phyloP scores from a whole-genome alignment of 129 eudicot species.

The Ambrosia trifida region DNA sequence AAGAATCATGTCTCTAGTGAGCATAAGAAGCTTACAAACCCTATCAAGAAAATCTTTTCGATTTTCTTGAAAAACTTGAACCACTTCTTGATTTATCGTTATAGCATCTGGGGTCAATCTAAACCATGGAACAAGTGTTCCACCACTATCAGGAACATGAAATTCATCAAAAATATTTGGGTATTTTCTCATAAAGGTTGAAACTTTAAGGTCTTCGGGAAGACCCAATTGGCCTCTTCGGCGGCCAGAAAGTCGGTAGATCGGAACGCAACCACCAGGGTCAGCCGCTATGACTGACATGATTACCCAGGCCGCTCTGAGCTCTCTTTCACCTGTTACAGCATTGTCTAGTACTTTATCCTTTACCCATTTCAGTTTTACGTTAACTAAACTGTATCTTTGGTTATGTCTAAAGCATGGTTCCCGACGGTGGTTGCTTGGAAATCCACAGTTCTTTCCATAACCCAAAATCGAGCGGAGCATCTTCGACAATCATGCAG shows the following conservation, averaged over 20 bases:
- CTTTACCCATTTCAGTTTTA: constrained; percentile 75
- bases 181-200: constrained; percentile 72
- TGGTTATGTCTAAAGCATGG: constrained; percentile 44
- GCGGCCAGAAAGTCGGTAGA: constrained; percentile 50
- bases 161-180: constrained; percentile 74
- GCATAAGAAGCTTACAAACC: constrained; percentile 84
- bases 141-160: constrained; percentile 57
- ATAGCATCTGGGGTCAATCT: constrained; percentile 49
- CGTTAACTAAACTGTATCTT: constrained; percentile 61
- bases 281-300: constrained; percentile 57
- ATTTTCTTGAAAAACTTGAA: constrained; percentile 35
- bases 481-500: constrained; percentile 24
- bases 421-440: constrained; percentile 1
- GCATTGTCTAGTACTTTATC: constrained; percentile 61
- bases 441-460: constrained; percentile 16
- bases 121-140: constrained; percentile 82
- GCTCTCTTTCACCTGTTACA: constrained; percentile 58
- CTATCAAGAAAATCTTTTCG: constrained; percentile 56
- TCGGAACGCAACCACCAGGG: constrained; percentile 44
- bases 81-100: constrained; percentile 41
- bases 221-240: constrained; percentile 68
- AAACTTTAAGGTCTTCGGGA: constrained; percentile 59
- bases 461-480: constrained; percentile 14
- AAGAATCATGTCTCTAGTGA: constrained; percentile 51
- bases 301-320: constrained; percentile 62